Conservation (phyloP, 176 grass and related monocot genomes). For the Melocanna baccifera region DNA sequence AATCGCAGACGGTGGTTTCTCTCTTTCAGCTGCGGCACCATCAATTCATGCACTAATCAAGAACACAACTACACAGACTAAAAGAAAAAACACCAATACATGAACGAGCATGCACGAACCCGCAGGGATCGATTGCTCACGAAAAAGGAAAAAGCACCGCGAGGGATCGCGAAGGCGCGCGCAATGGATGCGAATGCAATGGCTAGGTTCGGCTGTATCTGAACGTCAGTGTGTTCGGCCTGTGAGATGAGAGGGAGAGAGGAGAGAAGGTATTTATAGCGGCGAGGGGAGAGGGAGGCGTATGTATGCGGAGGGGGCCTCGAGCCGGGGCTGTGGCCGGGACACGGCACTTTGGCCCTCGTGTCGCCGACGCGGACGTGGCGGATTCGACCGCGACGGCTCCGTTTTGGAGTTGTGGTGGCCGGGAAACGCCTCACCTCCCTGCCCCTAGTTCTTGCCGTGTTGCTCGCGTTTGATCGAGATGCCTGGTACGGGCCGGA, state of each 20-base stretch:
- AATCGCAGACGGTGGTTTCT: not conserved
- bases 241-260: not conserved
- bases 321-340: slow-evolving; percentile 40
- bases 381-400: slow-evolving; percentile 25
- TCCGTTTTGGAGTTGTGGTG: slow-evolving; percentile 26
- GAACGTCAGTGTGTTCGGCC: not conserved
- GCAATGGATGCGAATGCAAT: slow-evolving; percentile 4
- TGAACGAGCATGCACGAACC: not conserved
- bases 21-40: not conserved
- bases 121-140: not conserved
- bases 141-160: not conserved
- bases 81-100: not conserved
- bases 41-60: not conserved
- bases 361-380: slow-evolving; percentile 36
- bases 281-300: not conserved
- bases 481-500: not conserved
- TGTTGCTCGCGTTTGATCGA: not conserved
- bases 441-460: not conserved
- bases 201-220: not conserved
- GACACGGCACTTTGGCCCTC: slow-evolving; percentile 2
- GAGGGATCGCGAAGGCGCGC: not conserved
- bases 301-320: not conserved
- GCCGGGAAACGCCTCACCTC: slow-evolving; percentile 22
- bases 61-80: not conserved
- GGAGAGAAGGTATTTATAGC: slow-evolving; percentile 30